These are phyloP conservation scores for Exserohilum rostratum DNA, from an alignment of 2,329 filamentous ascomycete species.

Conservation along the genomic window DNA sequence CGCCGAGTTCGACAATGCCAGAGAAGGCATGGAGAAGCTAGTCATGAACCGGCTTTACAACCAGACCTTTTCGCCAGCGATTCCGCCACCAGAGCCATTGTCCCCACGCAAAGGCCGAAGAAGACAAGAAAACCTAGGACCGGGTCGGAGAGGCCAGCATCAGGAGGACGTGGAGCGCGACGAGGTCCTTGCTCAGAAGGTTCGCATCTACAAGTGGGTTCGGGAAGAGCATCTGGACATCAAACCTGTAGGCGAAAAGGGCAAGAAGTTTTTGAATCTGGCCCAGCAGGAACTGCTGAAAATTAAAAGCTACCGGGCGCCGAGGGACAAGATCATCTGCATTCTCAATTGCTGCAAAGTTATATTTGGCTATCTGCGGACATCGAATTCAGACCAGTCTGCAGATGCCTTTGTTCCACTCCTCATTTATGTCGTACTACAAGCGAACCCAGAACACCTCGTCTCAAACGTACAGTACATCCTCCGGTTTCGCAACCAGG, in stretches of 20 bases:
- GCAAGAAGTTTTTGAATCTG: constrained; percentile 82
- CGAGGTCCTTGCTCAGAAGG: constrained; percentile 94
- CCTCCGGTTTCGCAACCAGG: constrained; percentile 92
- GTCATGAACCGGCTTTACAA: constrained; percentile 98
- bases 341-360: constrained; percentile 99
- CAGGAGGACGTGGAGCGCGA: constrained; percentile 98
- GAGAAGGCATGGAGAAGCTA: constrained; percentile 98
- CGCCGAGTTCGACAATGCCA: constrained; percentile 95
- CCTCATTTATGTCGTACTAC: constrained; percentile 92
- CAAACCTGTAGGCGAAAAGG: constrained; percentile 79
- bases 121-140: constrained; percentile 66
- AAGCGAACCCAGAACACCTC: constrained; percentile 91
- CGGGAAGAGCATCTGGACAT: constrained; percentile 94
- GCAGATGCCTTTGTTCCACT: constrained; percentile 91
- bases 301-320: constrained; percentile 96
- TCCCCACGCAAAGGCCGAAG: constrained; percentile 70
- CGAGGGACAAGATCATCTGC: constrained; percentile 97
- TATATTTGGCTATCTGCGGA: constrained; percentile 92
- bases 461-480: constrained; percentile 99
- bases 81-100: constrained; percentile 78
- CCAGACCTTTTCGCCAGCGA: constrained; percentile 95
- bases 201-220: constrained; percentile 96
- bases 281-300: constrained; percentile 95
- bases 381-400: constrained; percentile 90
- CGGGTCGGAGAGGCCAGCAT: constrained; percentile 90